Evolutionary conservation across 805 yeast genomes (phyloP), one percentile per base, ranked within the genome.

Genomic region (Myxozyma udenii): DNA sequence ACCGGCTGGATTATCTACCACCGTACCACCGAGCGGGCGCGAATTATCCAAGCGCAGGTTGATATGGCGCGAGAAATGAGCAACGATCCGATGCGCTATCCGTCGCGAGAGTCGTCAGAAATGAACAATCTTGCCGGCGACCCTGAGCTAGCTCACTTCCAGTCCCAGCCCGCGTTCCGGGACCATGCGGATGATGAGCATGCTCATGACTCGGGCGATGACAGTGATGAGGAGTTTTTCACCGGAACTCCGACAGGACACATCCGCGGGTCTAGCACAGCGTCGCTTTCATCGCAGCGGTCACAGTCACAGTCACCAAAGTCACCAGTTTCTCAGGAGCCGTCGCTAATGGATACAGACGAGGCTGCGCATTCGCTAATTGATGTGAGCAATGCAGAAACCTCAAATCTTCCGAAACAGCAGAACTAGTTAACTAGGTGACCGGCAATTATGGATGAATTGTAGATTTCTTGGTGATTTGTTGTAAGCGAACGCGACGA

Each of bases 1-100:
- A 49, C 58, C 7, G 58, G 61, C 9, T 56, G 55, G 52, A 46
- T 53, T 1, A 56, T 58, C 24, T 58, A 56, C 28, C 48, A 47
- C 14, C 50, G 55, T 6, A 53, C 51, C 14, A 40, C 50, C 22
- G 42, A 41, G n/a, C 61, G 61, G 19, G 52, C 53, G 18, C 22
- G 46, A 9, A 12, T 41, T 1, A 23, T 53, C 19, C 53, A 46
- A 21, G 46, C 41, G 9, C 48, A 46, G 26, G 1, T 47, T 16
- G 51, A 39, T n/a, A 48, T 11, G 24, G 46, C 33, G 12, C 48
- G 46, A 5, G 51, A 49, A 24, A 14, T 44, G 24, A 40, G 28
- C 6, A 50, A 37, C 25, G 52, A 44, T 19, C 53, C 57, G 14
- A 11, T 53, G 30, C 46, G 50, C 9, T 43, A 36, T 5, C 46